These are phyloP conservation scores for Neoboletus magnificus DNA, from an alignment of 768 basidiomycete genomes.

Conservation along the genomic window DNA sequence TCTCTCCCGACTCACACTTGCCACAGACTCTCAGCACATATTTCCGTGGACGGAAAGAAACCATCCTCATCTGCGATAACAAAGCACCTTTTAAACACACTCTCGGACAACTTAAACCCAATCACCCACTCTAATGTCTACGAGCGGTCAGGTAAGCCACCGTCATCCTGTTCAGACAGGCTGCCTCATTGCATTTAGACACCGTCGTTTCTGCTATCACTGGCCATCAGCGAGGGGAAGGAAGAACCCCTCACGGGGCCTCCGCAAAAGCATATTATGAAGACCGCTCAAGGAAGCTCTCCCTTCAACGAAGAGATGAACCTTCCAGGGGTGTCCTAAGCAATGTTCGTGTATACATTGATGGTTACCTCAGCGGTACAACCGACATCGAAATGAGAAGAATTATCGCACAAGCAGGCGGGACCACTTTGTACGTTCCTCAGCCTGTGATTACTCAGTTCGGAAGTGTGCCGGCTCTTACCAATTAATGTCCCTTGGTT, in stretches of 20 bases:
- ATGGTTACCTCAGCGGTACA: slow-evolving; percentile 65
- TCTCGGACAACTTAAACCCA: slow-evolving; percentile 66
- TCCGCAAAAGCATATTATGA: slow-evolving; percentile 38
- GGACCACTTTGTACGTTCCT: slow-evolving; percentile 54
- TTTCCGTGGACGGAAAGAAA: slow-evolving; percentile 30
- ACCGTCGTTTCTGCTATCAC: slow-evolving; percentile 59
- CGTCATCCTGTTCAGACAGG: background rate
- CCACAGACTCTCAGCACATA: slow-evolving; percentile 28
- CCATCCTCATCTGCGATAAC: slow-evolving; percentile 48
- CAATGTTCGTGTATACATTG: slow-evolving; percentile 61
- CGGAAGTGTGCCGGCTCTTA: background rate
- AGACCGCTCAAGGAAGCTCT: slow-evolving; percentile 47
- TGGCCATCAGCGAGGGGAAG: slow-evolving; percentile 66
- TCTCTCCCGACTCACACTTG: background rate
- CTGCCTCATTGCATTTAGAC: slow-evolving; percentile 36
- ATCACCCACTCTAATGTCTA: slow-evolving; percentile 71
- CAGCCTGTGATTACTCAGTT: background rate
- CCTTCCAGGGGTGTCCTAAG: slow-evolving; percentile 27
- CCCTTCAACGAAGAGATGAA: slow-evolving; percentile 23
- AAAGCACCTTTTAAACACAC: slow-evolving; percentile 56
- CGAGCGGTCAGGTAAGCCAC: slow-evolving; percentile 53
- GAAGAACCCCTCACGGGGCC: slow-evolving; percentile 22
- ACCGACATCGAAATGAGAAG: slow-evolving; percentile 81
- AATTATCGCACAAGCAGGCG: slow-evolving; percentile 64
- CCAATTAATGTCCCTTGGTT: background rate